Conservation (phyloP, 805 yeast species). For the Brettanomyces bruxellensis region DNA sequence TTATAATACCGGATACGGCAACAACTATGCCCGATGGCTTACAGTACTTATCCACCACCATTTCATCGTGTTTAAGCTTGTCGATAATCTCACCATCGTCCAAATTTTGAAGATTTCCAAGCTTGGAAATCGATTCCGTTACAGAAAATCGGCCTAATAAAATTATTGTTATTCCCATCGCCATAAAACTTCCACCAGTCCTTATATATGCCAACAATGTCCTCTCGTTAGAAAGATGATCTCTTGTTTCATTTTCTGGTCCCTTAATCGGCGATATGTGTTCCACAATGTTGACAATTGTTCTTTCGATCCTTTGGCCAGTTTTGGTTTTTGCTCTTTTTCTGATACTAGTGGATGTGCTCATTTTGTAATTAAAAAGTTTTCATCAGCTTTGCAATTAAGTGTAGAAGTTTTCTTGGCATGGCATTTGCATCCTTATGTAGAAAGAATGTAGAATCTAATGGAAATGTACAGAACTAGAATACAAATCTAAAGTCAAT, state of each 20-base stretch:
- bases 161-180: constrained; percentile 45
- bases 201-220: constrained; percentile 54
- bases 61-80: constrained; percentile 5
- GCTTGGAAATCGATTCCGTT: constrained; percentile 5
- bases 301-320: no score
- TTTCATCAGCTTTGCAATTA: no score
- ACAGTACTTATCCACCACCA: constrained; percentile 9
- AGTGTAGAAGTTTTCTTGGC: no score
- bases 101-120: not conserved
- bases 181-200: constrained; percentile 41
- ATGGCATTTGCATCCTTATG: no score
- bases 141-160: constrained; percentile 38
- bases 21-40: constrained; percentile 24
- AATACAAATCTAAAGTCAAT: no score
- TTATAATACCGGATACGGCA: constrained; percentile 32
- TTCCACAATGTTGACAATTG: not conserved
- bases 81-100: constrained; percentile 1
- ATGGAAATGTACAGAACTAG: no score
- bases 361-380: no score
- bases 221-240: constrained; percentile 55
- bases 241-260: constrained; percentile 32
- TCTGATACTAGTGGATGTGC: no score
- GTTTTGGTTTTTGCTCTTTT: no score
- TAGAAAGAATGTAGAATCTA: no score
- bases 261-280: not conserved